Evolutionary conservation across 176 grass and related monocot species (phyloP), one percentile per base, ranked within the genome.

Genomic region (Typha latifolia): DNA sequence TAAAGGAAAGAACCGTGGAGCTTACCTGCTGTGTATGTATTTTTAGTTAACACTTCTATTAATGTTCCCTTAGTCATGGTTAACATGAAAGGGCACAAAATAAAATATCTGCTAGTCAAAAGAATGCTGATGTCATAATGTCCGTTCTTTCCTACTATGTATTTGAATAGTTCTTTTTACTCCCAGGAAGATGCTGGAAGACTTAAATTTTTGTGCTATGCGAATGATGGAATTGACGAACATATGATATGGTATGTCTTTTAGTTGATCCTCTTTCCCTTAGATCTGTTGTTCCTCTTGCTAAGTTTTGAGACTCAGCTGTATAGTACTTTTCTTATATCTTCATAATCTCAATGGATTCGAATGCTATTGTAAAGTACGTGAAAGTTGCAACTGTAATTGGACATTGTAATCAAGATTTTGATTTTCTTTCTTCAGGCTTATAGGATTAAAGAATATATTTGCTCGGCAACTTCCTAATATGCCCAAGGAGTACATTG

Each of bases 381-480:
- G 2, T 9, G 18, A 59, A 16, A 22, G 16, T 57, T 59, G 20
- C 53, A 21, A 22, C 20, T 16, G 15, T 9, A 57, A 57, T 57
- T 18, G 52, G 16, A 19, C 1, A 9, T 59, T 19, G 16, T 59
- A 21, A 29, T 59, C 5, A 59, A 59, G 20, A 57, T 14, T 59
- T 59, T 21, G 27, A 29, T 3, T 29, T 29, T 29, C 27, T 37
- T 70, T 71, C n/a, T 55, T 13, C 79, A 99, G 94, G 94, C 82
- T 99, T 52, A 81, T 99, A 66, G 94, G 94, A 82, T 83, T 99
- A 77, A 99, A 99, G 86, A 99, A 99, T 77, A 99, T 99, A 78
- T 99, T 99, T 52, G 94, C 83, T 10, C 82, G 94, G 26, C 94
- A 99, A 74, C 94, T 99, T 65, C 94, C 94, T 71, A 99, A 99